Evolutionary conservation across 495 filamentous ascomycete species (phyloP).

Genomic region (Baudoinia panamericana): DNA sequence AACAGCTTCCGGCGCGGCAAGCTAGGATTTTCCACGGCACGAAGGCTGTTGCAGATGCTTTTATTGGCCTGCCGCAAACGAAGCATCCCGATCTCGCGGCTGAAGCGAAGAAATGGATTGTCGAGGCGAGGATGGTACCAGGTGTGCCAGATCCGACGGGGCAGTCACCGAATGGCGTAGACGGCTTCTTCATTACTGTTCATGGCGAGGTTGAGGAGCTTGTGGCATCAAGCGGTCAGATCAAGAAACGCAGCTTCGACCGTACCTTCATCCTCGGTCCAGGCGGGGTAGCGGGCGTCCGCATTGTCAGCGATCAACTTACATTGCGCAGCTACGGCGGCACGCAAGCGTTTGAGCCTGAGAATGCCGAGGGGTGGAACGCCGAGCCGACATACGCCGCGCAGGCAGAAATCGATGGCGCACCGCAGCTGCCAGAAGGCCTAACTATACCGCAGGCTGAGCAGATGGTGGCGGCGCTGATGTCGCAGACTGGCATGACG

Average conservation of each 20-base stretch:
- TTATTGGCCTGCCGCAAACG: conserved; percentile 57
- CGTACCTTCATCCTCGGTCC: conserved; percentile 75
- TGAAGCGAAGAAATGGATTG: conserved; percentile 54
- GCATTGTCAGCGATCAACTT: conserved; percentile 72
- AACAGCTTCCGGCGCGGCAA: conserved; percentile 42
- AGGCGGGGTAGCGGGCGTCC: conserved; percentile 49
- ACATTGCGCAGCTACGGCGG: conserved; percentile 55
- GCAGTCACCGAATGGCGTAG: conserved; percentile 49
- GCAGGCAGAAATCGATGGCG: neutral
- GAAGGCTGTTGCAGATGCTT: conserved; percentile 53
- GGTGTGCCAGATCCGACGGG: conserved; percentile 59
- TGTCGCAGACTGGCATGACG: conserved; percentile 57
- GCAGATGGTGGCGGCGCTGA: conserved; percentile 51
- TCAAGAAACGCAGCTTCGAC: conserved; percentile 62
- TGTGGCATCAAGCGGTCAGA: conserved; percentile 38
- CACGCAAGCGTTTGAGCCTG: conserved; percentile 43
- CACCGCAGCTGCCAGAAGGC: conserved; percentile 15
- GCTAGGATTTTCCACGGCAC: conserved; percentile 52
- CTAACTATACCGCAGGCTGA: conserved; percentile 28
- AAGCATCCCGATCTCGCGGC: conserved; percentile 55
- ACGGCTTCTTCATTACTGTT: conserved; percentile 65
- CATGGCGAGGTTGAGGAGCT: conserved; percentile 76
- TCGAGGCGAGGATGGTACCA: conserved; percentile 69
- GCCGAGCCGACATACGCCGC: conserved; percentile 13
- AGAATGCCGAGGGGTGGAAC: conserved; percentile 24